Conservation (phyloP, 495 filamentous ascomycete species). For the Pseudoneurospora amorphoporcata region DNA sequence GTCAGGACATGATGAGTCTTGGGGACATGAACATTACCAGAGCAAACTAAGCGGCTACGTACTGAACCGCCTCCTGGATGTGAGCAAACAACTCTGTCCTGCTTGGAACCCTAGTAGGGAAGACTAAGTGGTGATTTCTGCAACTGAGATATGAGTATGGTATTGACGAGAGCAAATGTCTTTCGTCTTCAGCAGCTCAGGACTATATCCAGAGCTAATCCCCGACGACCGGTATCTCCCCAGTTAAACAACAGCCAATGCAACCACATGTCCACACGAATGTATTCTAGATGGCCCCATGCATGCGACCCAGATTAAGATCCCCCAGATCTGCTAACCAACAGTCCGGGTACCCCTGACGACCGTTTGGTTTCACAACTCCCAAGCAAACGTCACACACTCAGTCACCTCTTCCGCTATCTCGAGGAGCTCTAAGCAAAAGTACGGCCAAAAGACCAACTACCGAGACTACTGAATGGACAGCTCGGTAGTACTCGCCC, state of each 20-base stretch:
- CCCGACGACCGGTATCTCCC: no score
- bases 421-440: background rate
- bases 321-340: background rate
- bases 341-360: background rate
- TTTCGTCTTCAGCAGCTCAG: no score
- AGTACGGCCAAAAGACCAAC: background rate
- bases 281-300: background rate
- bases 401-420: background rate
- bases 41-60: background rate
- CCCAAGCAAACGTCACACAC: background rate
- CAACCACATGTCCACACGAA: background rate
- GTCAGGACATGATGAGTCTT: background rate
- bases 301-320: background rate
- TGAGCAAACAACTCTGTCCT: background rate
- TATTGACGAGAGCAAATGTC: background rate
- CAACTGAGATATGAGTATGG: background rate
- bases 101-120: background rate
- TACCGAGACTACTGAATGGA: background rate
- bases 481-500: background rate
- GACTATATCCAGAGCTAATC: no score
- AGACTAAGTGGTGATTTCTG: background rate
- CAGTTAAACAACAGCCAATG: background rate
- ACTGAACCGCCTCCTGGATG: background rate
- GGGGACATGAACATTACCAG: no score
- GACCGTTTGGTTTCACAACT: background rate